Evolutionary conservation across 768 basidiomycete genomes (phyloP).

Genomic region (Coprinopsis marcescibilis): DNA sequence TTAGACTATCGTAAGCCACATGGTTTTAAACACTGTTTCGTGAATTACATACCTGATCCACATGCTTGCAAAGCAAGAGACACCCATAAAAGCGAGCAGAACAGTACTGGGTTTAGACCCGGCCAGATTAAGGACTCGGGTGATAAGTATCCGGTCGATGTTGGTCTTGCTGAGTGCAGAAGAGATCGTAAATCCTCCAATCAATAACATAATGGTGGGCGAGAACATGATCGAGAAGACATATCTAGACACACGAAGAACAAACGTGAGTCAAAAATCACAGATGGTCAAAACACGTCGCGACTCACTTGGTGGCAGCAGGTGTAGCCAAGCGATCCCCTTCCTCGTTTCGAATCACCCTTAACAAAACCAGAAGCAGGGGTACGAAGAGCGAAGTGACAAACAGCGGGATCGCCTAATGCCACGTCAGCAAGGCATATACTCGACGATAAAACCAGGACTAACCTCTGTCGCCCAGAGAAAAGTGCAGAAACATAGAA

Average conservation of each 20-base stretch:
- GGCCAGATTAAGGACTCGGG: slow-evolving; percentile 83
- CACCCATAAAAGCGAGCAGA: slow-evolving; percentile 89
- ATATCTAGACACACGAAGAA: slow-evolving; percentile 52
- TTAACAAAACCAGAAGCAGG: slow-evolving; percentile 77
- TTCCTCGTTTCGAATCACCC: slow-evolving; percentile 63
- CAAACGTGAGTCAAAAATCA: slow-evolving; percentile 5
- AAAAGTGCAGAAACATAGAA: slow-evolving; percentile 84
- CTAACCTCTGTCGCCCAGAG: slow-evolving; percentile 95
- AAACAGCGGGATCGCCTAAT: slow-evolving; percentile 95
- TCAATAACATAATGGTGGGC: slow-evolving; percentile 96
- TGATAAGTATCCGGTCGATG: slow-evolving; percentile 89
- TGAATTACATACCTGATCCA: slow-evolving; percentile 75
- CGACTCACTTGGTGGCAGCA: slow-evolving; percentile 75
- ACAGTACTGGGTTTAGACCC: slow-evolving; percentile 84
- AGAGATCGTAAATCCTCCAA: slow-evolving; percentile 96
- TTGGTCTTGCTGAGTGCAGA: slow-evolving; percentile 94
- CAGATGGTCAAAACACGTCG: background rate
- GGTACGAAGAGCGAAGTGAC: slow-evolving; percentile 94
- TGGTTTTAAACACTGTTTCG: background rate
- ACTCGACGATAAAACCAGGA: background rate
- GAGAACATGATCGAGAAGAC: slow-evolving; percentile 96
- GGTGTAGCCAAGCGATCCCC: slow-evolving; percentile 44
- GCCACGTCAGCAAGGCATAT: too few relatives aligned
- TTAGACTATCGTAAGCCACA: slow-evolving; percentile 9
- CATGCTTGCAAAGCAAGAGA: slow-evolving; percentile 98